Percentiles rank a stretch among this genome's conserved stretches.
Conservation (phyloP, 208 protist genomes). For the Crithidia fasciculata region DNA sequence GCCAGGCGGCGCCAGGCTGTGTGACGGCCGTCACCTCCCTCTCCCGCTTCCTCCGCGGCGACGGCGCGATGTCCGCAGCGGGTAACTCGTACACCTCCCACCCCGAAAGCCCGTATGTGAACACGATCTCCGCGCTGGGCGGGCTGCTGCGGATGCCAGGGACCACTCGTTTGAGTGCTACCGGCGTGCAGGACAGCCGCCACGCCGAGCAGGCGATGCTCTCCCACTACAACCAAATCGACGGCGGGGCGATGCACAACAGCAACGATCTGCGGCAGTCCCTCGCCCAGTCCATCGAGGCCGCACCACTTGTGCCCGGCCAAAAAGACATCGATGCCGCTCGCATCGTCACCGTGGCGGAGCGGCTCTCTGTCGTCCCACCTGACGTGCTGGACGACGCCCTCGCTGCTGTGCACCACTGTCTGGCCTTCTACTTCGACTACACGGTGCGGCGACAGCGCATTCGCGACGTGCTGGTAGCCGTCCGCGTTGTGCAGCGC, state of each 20-base stretch:
- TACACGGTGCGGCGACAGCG: slow-evolving; percentile 17
- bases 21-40: slow-evolving; percentile 23
- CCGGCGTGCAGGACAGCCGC: not conserved
- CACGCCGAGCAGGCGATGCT: not conserved
- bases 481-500: slow-evolving; percentile 60
- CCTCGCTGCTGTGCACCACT: slow-evolving; percentile 10
- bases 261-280: not conserved
- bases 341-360: slow-evolving; percentile 5
- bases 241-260: not conserved
- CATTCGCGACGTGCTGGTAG: slow-evolving; percentile 33
- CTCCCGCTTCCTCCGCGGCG: slow-evolving; percentile 13
- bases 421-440: slow-evolving; percentile 38
- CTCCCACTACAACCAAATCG: not conserved
- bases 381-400: slow-evolving; percentile 28
- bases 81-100: not conserved
- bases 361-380: slow-evolving; percentile 18
- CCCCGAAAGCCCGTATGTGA: not conserved
- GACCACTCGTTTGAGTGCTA: no score
- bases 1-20: slow-evolving; percentile 29
- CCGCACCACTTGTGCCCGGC: not conserved
- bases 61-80: slow-evolving; percentile 1
- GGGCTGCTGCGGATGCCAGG: not conserved
- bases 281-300: not conserved
- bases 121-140: slow-evolving; percentile 2
- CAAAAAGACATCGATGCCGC: not conserved